Percentiles rank a stretch among this genome's conserved stretches.
These are phyloP conservation scores for Corchorus olitorius DNA, from an alignment of 345 rosid genomes.

Conservation along the genomic window DNA sequence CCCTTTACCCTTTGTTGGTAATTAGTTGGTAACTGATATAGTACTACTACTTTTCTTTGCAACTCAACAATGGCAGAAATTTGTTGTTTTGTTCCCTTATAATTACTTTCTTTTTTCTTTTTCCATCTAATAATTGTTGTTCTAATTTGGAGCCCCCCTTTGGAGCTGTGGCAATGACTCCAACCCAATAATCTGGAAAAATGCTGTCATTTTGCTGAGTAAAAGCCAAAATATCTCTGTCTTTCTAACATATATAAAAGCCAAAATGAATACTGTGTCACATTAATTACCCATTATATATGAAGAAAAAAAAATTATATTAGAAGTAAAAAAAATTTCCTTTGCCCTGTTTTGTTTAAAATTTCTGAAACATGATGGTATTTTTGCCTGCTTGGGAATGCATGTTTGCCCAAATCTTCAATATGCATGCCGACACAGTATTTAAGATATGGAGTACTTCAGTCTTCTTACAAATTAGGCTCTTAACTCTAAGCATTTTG, in stretches of 20 bases:
- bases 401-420: not conserved
- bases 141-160: not conserved
- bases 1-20: not conserved
- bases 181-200: constrained; percentile 8
- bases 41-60: not conserved
- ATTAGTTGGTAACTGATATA: no score
- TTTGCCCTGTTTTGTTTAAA: not conserved
- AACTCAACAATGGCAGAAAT: not conserved
- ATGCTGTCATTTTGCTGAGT: not conserved
- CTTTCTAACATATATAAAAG: not conserved
- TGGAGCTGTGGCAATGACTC: not conserved
- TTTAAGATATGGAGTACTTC: not conserved
- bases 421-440: not conserved
- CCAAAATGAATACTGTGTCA: constrained; percentile 8
- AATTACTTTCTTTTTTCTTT: not conserved
- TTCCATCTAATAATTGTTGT: not conserved
- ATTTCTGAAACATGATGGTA: not conserved
- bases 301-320: not conserved
- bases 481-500: not conserved
- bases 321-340: not conserved
- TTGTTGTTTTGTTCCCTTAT: not conserved
- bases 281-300: not conserved
- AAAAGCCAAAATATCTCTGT: not conserved
- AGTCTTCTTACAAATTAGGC: not conserved
- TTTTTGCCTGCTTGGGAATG: not conserved